Conservation (phyloP, 768 basidiomycete genomes). For the Exidia glandulosa region DNA sequence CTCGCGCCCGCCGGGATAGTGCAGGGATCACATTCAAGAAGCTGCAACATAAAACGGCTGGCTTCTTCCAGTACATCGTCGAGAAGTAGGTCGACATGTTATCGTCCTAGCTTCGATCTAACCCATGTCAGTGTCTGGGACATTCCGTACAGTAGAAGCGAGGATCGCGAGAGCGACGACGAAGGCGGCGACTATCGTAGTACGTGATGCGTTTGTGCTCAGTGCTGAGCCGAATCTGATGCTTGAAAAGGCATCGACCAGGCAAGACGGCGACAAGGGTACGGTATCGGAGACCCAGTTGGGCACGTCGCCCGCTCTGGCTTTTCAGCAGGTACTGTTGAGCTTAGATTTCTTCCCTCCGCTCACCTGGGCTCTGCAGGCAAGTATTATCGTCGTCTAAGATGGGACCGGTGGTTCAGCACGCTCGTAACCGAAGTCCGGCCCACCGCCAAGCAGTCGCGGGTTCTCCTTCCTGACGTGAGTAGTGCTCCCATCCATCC, state of each 20-base stretch:
- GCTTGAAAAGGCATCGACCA: too few relatives aligned
- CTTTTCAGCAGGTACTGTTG: not conserved
- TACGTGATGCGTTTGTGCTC: conserved; percentile 4
- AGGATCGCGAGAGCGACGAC: too few relatives aligned
- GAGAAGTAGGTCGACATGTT: conserved; percentile 35
- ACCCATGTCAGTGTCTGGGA: conserved; percentile 37
- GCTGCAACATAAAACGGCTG: conserved; percentile 54
- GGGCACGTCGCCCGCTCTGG: not conserved
- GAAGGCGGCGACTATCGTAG: conserved; percentile 56
- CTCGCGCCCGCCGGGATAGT: not conserved
- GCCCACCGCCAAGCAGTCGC: conserved; percentile 67
- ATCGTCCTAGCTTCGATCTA: not conserved
- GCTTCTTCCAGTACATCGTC: conserved; percentile 38
- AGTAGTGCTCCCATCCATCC: conserved; percentile 11
- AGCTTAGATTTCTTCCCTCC: not conserved
- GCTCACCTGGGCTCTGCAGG: conserved; percentile 20
- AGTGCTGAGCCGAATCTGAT: not conserved
- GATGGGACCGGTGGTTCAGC: conserved; percentile 44
- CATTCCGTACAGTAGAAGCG: conserved; percentile 51
- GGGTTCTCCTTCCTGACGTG: conserved; percentile 58
- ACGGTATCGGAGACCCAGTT: not conserved
- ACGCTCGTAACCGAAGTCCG: conserved; percentile 73
- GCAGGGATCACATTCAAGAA: not conserved
- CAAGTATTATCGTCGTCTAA: conserved; percentile 33
- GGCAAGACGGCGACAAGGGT: too few relatives aligned